Evolutionary conservation across 2,329 filamentous ascomycete genomes (phyloP).

Genomic region (Xylariaceae sp.): DNA sequence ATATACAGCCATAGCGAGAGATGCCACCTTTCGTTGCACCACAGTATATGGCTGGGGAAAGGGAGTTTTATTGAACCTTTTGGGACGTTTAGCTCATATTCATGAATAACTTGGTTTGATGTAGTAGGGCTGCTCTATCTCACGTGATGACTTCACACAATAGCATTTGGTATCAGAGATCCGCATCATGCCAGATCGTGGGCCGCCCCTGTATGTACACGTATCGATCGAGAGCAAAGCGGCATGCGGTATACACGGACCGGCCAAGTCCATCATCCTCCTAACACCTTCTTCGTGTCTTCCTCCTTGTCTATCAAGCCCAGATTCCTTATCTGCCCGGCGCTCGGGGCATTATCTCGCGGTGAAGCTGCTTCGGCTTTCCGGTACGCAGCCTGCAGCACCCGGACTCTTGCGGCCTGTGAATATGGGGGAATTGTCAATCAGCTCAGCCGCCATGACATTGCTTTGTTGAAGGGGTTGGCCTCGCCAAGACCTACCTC

Average conservation of each 20-base stretch:
- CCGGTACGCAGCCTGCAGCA: constrained; percentile 78
- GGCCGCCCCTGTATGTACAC: constrained; percentile 24
- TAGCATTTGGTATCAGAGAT: not conserved
- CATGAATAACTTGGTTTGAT: not conserved
- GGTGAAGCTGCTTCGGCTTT: constrained; percentile 69
- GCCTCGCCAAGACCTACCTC: constrained; percentile 58
- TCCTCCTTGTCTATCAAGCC: constrained; percentile 81
- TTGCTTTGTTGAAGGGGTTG: not conserved
- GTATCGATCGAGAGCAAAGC: constrained; percentile 12
- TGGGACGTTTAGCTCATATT: not conserved
- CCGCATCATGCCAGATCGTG: constrained; percentile 15
- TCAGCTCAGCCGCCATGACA: constrained; percentile 3
- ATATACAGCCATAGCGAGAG: not conserved
- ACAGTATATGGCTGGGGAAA: not conserved
- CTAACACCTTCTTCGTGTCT: constrained; percentile 60
- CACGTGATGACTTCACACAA: not conserved
- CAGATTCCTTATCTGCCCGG: constrained; percentile 80
- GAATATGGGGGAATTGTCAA: constrained; percentile 2
- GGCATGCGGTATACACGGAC: constrained; percentile 15
- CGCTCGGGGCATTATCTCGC: constrained; percentile 74
- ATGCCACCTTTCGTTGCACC: not conserved
- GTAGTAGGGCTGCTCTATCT: not conserved
- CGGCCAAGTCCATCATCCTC: constrained; percentile 21
- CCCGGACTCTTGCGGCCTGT: constrained; percentile 70
- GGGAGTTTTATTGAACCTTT: not conserved